Evolutionary conservation across 345 rosid species (phyloP), one percentile per base, ranked within the genome.

Genomic region (Schrenkiella parvula): DNA sequence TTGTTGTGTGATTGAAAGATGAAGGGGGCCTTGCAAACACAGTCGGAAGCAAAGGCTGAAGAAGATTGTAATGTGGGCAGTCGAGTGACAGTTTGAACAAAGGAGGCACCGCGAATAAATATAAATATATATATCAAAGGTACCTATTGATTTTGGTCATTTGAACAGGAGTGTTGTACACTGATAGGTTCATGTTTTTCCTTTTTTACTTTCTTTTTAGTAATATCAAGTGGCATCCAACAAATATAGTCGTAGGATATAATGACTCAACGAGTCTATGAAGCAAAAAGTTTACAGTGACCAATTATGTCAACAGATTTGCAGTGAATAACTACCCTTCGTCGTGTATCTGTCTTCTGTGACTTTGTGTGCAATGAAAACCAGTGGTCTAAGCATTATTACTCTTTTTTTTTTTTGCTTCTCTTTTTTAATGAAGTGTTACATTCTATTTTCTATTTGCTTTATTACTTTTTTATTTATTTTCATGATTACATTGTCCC

Each of bases 401-500:
- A 67, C 72, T 65, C 81, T 74, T 41, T 55, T 76, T 74, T 76
- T 74, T 25, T 56, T 64, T 2, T 56, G 46, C 57, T 64, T 14
- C 46, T 53, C 34, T 48, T 31, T 51, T 53, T 61, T 55, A 34
- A 35, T 53, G 44, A 58, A 58, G 71, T 73, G 68, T 56, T 72
- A 29, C 66, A 74, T 71, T 72, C 67, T 39, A 71, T 69, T 67
- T 55, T 66, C 55, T 63, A 0, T 63, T 55, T 47, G 71, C 70
- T 60, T 75, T 74, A 48, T 29, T 66, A 17, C 42, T 32, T 39
- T 41, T 53, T 41, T 15, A 13, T 35, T 25, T 61, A n/a, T 10
- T 17, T 64, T 81, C 71, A 80, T 72, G 68, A 82, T 79, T 70
- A 72, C 66, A 47, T 79, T 79, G 83, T 77, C 86, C 84, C 84